These are phyloP conservation scores for Rhizopogon rudus DNA, from an alignment of 768 basidiomycete species.

Conservation along the genomic window DNA sequence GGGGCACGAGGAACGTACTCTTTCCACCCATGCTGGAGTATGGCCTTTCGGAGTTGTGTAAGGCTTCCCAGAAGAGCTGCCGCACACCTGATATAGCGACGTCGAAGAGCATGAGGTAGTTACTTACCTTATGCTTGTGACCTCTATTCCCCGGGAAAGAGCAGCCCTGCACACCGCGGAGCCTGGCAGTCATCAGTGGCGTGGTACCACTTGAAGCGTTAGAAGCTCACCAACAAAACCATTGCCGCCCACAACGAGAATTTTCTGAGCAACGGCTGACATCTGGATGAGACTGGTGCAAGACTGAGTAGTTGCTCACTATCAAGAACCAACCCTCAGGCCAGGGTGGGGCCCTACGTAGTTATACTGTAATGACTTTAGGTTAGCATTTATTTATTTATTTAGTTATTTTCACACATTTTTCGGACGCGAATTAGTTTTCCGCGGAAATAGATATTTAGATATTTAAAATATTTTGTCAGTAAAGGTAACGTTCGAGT, in stretches of 20 bases:
- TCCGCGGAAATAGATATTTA: no score
- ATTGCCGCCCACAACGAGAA: constrained; percentile 98
- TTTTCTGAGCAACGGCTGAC: constrained; percentile 38
- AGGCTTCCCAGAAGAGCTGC: constrained; percentile 81
- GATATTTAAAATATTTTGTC: no score
- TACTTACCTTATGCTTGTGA: constrained; percentile 81
- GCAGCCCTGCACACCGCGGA: constrained; percentile 92
- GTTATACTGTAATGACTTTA: no score
- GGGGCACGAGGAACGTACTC: constrained; percentile 39
- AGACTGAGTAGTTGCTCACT: neutral
- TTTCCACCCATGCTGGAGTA: constrained; percentile 76
- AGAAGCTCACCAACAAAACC: constrained; percentile 82
- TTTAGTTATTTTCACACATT: no score
- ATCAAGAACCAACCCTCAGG: no score
- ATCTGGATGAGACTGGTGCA: neutral
- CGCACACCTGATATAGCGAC: neutral
- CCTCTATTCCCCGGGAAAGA: constrained; percentile 76
- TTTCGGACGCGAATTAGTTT: no score
- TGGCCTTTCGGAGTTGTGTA: constrained; percentile 90
- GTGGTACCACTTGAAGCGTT: neutral
- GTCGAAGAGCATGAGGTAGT: constrained; percentile 4
- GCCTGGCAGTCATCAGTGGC: constrained; percentile 43
- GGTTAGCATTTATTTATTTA: no score
- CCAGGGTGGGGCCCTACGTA: no score
- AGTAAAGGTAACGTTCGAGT: no score